These are phyloP conservation scores for Coemansia sp. DNA, from an alignment of 192 early-diverging fungal genomes.

Conservation along the genomic window DNA sequence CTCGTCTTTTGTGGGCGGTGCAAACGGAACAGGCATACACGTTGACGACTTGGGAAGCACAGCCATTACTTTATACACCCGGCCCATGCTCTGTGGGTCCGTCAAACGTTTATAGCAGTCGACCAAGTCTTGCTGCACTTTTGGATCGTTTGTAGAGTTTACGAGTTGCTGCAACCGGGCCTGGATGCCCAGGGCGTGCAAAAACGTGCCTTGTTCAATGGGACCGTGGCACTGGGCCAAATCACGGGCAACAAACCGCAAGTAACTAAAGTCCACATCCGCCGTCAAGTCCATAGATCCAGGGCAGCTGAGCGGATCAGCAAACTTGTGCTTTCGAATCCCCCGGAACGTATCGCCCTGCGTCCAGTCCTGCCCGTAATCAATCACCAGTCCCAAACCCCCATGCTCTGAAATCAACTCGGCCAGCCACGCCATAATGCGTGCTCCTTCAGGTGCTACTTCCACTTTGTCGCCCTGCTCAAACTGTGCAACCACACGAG, in stretches of 20 bases:
- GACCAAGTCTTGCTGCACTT: constrained; percentile 64
- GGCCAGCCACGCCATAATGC: constrained; percentile 66
- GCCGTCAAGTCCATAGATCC: constrained; percentile 87
- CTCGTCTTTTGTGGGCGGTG: constrained; percentile 18
- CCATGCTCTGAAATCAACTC: constrained; percentile 63
- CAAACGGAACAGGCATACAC: constrained; percentile 31
- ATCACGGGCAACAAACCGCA: constrained; percentile 59
- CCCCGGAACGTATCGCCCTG: constrained; percentile 82
- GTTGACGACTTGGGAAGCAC: constrained; percentile 45
- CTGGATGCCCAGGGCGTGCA: constrained; percentile 82
- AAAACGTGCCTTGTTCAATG: constrained; percentile 72
- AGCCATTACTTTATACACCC: constrained; percentile 79
- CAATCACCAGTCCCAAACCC: constrained; percentile 77
- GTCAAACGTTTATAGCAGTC: constrained; percentile 72
- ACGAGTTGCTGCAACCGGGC: constrained; percentile 69
- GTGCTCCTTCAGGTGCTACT: constrained; percentile 77
- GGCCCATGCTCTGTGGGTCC: constrained; percentile 78
- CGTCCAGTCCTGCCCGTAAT: constrained; percentile 84
- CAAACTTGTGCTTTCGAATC: constrained; percentile 80
- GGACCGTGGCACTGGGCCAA: constrained; percentile 68
- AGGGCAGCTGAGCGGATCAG: constrained; percentile 72
- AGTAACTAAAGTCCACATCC: constrained; percentile 85
- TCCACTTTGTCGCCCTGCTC: constrained; percentile 78
- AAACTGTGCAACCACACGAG: constrained; percentile 51
- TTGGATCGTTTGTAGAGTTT: constrained; percentile 50